Evolutionary conservation across 1,284 basidiomycete species (phyloP), one percentile per base, ranked within the genome.

Genomic region (Boletus sp.): DNA sequence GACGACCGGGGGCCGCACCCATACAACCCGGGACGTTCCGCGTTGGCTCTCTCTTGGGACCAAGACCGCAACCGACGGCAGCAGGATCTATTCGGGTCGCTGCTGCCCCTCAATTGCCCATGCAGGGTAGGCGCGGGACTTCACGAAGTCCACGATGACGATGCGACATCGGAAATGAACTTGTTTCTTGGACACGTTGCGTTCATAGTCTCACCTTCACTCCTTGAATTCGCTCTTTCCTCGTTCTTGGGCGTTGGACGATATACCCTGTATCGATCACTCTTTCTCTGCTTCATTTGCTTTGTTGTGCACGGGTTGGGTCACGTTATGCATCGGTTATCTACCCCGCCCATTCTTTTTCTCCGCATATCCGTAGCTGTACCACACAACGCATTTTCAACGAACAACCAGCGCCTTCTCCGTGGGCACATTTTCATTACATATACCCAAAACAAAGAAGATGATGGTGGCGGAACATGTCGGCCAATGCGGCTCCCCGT

Each of bases 81-180:
- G 45, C 44, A 20, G 29, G 29, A 16, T 32, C 30, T 14, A 13
- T 53, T n/a, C 58, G 62, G 14, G 53, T 52, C 27, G 26, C 55
- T 2, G 46, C 60, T 35, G 45, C 45, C 8, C 64, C 50, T 41
- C 66, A 66, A 13, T 41, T 64, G 44, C 62, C 62, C 6, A 59
- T 68, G 57, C 62, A 68, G 17, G 62, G 66, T 6, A 54, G 66
- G 17, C 60, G 66, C 12, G 34, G 52, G 2, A 46, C 14, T 30
- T 36, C 48, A 20, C 53, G 61, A 22, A 8, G 43, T n/a, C 45
- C 41, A 23, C 54, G 56, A 37, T 58, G 47, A 51, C 33, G 20
- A 22, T 12, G 13, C 26, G 13, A 49, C 41, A 12, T 37, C 30
- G 37, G 34, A 39, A 8, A 53, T 29, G 8, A 5, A 2, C 2